These are phyloP conservation scores for Rhododendron molle DNA, from an alignment of 148 eudicot genomes.

Conservation along the genomic window DNA sequence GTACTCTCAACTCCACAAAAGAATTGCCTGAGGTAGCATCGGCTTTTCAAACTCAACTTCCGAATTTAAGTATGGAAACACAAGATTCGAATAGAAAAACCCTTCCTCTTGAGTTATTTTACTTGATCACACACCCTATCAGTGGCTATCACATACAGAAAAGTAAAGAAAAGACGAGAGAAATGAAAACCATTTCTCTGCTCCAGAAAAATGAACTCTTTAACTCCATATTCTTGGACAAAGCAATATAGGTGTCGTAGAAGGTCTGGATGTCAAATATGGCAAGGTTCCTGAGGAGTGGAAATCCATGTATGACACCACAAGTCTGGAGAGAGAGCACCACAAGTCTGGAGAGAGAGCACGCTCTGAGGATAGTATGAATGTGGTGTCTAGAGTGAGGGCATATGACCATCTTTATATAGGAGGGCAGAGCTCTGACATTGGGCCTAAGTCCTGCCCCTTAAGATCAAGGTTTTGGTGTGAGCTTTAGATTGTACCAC, in stretches of 20 bases:
- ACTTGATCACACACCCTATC: neutral
- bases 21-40: neutral
- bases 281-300: neutral
- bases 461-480: too few species aligned
- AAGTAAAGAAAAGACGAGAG: neutral
- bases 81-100: neutral
- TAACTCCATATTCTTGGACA: neutral
- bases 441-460: too few species aligned
- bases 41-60: neutral
- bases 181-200: neutral
- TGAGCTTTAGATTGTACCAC: neutral
- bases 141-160: neutral
- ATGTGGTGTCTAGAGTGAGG: neutral
- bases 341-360: too few species aligned
- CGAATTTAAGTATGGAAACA: neutral
- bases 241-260: neutral
- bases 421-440: neutral
- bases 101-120: neutral
- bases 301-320: too few species aligned
- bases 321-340: too few species aligned
- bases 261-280: neutral
- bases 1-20: neutral
- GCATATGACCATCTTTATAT: neutral
- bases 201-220: neutral
- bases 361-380: neutral